A percentile compares a stretch with the other conserved stretches of the same genome.
phyloP scores from a whole-genome alignment of 306 rosid genomes.

The Rosa rugosa region DNA sequence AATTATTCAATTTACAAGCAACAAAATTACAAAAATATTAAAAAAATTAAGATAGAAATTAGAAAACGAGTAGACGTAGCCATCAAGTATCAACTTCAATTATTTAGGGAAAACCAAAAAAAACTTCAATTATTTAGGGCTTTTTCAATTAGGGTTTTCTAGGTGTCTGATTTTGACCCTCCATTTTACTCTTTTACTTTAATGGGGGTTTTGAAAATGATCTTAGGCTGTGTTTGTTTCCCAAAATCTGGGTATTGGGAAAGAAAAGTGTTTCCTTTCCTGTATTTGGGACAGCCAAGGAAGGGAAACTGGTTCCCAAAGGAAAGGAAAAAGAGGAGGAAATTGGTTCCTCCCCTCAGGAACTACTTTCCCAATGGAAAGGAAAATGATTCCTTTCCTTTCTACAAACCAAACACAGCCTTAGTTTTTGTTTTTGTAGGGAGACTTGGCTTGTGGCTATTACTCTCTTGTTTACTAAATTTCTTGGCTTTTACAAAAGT shows the following conservation, averaged over 20 bases:
- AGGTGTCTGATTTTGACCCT: conserved; percentile 20
- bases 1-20: conserved; percentile 5
- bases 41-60: background rate
- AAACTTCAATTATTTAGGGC: background rate
- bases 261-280: too few species aligned
- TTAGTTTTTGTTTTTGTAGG: background rate
- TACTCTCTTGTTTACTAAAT: background rate
- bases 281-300: too few species aligned
- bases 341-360: too few species aligned
- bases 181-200: conserved; percentile 1
- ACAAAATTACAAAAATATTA: background rate
- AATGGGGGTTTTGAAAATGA: background rate
- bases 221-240: too few species aligned
- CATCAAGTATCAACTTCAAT: background rate
- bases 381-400: too few species aligned
- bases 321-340: too few species aligned
- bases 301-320: too few species aligned
- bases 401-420: too few species aligned
- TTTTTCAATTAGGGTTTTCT: background rate
- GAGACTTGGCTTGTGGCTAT: background rate
- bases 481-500: background rate
- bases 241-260: too few species aligned
- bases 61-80: background rate
- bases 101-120: background rate
- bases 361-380: too few species aligned